A percentile compares a stretch with the other conserved stretches of the same genome.
phyloP scores from a whole-genome alignment of 78 protist species.

The Cyanophora paradoxa region DNA sequence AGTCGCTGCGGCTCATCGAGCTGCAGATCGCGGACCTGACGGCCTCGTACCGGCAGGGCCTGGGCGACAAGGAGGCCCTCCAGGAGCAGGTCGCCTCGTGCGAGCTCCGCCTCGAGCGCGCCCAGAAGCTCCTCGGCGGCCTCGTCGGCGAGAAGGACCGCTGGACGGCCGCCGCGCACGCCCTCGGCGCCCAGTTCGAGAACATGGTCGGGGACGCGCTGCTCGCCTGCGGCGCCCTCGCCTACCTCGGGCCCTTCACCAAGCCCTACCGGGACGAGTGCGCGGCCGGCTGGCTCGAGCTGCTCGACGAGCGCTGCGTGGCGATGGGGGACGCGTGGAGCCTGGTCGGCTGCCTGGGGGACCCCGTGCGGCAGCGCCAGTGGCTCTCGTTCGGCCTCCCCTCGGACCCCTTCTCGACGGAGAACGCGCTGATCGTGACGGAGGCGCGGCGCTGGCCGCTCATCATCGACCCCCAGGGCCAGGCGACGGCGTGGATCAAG shows the following conservation, averaged over 20 bases:
- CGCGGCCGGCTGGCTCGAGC: slow-evolving; percentile 19
- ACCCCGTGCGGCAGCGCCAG: slow-evolving; percentile 43
- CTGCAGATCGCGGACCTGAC: slow-evolving; percentile 47
- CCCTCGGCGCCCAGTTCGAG: neutral
- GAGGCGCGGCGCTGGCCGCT: slow-evolving; percentile 65
- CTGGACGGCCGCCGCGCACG: slow-evolving; percentile 37
- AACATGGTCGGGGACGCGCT: slow-evolving; percentile 18
- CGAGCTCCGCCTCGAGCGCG: slow-evolving; percentile 50
- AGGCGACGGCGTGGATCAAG: slow-evolving; percentile 51
- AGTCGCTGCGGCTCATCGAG: slow-evolving; percentile 36
- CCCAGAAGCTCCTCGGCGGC: slow-evolving; percentile 54
- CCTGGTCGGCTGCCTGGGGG: slow-evolving; percentile 28
- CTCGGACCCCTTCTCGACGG: slow-evolving; percentile 55
- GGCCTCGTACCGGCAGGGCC: slow-evolving; percentile 22
- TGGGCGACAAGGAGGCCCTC: slow-evolving; percentile 28
- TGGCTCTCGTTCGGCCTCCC: slow-evolving; percentile 74
- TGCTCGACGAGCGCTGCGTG: neutral
- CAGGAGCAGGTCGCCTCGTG: slow-evolving; percentile 31
- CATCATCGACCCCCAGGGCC: slow-evolving; percentile 63
- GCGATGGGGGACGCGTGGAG: neutral
- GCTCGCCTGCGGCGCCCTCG: neutral
- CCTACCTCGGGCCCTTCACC: slow-evolving; percentile 36
- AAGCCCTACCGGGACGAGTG: slow-evolving; percentile 4
- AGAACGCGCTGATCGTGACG: slow-evolving; percentile 61
- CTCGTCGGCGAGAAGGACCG: slow-evolving; percentile 74